Conservation (phyloP, 2,329 filamentous ascomycete genomes). For the Neonectria coccinea region DNA sequence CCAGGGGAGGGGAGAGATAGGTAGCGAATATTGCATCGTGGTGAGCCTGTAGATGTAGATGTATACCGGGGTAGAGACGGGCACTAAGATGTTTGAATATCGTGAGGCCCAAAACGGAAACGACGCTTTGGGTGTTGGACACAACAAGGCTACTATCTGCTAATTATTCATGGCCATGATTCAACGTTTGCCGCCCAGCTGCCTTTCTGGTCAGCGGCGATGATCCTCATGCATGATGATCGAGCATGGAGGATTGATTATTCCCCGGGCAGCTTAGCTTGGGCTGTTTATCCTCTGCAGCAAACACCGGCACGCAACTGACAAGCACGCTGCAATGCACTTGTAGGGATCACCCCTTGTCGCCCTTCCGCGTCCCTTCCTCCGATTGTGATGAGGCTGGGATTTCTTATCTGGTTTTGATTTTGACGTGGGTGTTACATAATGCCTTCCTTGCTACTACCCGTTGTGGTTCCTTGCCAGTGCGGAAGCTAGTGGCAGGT, state of each 20-base stretch:
- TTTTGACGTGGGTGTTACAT: constrained; percentile 24
- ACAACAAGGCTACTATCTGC: neutral
- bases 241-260: constrained; percentile 8
- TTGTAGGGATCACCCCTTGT: constrained; percentile 4
- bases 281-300: neutral
- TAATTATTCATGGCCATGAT: constrained; percentile 18
- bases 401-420: constrained; percentile 20
- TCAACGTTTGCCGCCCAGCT: neutral
- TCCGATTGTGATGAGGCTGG: constrained; percentile 9
- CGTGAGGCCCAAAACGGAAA: neutral
- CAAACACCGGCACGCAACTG: neutral
- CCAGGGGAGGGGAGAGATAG: neutral
- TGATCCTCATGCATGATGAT: neutral
- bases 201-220: neutral
- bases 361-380: neutral
- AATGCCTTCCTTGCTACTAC: constrained; percentile 8
- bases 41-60: neutral
- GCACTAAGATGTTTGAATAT: neutral
- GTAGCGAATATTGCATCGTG: neutral
- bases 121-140: neutral
- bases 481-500: neutral
- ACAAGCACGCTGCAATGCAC: neutral
- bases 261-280: neutral
- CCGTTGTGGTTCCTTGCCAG: constrained; percentile 6
- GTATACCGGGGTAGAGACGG: neutral